phyloP scores from a whole-genome alignment of 2,329 filamentous ascomycete species.

The Penicillium sp. region DNA sequence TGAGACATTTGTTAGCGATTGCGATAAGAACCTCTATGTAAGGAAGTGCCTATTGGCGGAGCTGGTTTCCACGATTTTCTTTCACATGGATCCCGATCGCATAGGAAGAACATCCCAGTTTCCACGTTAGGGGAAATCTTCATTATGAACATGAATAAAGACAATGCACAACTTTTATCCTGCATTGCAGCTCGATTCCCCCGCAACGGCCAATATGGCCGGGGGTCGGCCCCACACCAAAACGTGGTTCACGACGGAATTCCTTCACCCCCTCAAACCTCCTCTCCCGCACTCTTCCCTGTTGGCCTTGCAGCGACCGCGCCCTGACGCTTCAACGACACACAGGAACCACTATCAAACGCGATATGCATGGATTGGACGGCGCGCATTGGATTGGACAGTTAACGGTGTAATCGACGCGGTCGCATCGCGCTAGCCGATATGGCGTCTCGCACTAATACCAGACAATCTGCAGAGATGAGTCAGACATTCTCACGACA shows the following conservation, averaged over 20 bases:
- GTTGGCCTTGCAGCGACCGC: background rate
- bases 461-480: conserved; percentile 8
- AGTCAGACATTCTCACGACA: conserved; percentile 11
- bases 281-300: background rate
- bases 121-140: no score
- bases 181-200: background rate
- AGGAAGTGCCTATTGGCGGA: background rate
- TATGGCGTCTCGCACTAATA: conserved; percentile 12
- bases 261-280: background rate
- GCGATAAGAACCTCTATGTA: background rate
- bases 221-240: background rate
- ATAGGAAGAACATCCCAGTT: no score
- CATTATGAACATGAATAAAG: background rate
- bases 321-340: background rate
- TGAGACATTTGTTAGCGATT: background rate
- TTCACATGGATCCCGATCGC: background rate
- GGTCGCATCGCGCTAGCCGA: background rate
- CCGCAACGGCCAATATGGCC: background rate
- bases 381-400: background rate
- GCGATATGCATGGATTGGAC: background rate
- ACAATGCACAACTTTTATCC: background rate
- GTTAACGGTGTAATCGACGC: background rate
- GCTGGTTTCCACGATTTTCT: background rate
- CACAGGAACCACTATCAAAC: background rate
- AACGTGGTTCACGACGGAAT: background rate